These are phyloP conservation scores for Anthracocystis walkeri DNA, from an alignment of 1,284 basidiomycete genomes.

Conservation along the genomic window DNA sequence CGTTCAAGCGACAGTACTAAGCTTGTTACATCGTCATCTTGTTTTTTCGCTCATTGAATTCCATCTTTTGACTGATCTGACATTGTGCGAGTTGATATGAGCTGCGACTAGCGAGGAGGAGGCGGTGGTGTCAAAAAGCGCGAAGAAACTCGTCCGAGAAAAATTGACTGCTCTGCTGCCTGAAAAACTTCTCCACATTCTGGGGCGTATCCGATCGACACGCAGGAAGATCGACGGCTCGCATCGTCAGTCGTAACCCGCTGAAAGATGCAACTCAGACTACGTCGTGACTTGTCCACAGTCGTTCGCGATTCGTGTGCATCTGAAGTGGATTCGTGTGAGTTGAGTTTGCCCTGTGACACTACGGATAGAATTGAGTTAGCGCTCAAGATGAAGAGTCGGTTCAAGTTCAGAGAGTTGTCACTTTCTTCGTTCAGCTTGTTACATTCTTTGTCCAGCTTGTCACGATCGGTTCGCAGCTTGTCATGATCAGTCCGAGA, in stretches of 20 bases:
- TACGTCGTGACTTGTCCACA: background rate
- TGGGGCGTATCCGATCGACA: background rate
- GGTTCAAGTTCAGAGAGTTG: too few species aligned
- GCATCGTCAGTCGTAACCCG: background rate
- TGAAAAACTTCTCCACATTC: background rate
- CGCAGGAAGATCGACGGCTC: background rate
- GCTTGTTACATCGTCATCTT: background rate
- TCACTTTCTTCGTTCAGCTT: too few species aligned
- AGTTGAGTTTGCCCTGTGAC: background rate
- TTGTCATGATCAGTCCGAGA: background rate
- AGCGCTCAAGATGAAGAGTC: too few species aligned
- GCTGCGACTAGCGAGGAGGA: background rate
- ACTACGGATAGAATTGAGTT: too few species aligned
- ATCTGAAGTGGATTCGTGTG: background rate
- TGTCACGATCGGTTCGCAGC: background rate
- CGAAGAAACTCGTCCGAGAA: background rate
- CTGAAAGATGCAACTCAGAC: background rate
- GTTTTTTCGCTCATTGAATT: background rate
- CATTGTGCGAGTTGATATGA: background rate
- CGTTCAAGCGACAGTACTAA: constrained; percentile 66
- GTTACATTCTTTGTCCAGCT: too few species aligned
- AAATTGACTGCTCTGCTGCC: constrained; percentile 6
- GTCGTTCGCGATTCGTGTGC: background rate
- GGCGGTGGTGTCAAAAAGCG: constrained; percentile 16
- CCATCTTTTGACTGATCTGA: background rate